Evolutionary conservation across 257 asterid genomes (phyloP).

Genomic region (Leptodermis oblonga): DNA sequence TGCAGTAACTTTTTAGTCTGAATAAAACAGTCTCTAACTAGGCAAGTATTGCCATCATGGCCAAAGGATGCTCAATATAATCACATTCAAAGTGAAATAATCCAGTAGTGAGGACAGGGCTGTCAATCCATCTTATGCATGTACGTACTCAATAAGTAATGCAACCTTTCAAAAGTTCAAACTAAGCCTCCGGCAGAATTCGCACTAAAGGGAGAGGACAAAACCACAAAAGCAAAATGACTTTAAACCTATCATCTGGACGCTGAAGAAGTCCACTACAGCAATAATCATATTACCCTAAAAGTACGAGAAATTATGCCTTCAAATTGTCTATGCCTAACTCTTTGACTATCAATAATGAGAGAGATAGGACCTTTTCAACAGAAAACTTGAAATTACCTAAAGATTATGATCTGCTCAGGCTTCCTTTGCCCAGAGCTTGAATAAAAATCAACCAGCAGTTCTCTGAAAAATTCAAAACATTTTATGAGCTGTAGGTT

Average conservation of each 20-base stretch:
- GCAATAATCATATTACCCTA: background rate
- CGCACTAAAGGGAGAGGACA: background rate
- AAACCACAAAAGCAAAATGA: background rate
- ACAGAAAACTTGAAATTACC: slow-evolving; percentile 26
- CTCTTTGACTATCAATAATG: too few relatives aligned
- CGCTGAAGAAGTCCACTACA: background rate
- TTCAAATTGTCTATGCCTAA: background rate
- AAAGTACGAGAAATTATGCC: background rate
- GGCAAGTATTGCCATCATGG: background rate
- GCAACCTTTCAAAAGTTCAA: too few relatives aligned
- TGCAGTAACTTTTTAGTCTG: background rate
- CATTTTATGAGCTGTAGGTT: background rate
- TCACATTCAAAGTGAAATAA: background rate
- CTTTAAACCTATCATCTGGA: background rate
- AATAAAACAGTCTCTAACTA: background rate
- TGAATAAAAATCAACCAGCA: slow-evolving; percentile 40
- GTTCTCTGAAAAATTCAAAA: slow-evolving; percentile 41
- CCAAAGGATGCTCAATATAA: background rate
- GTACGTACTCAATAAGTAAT: too few relatives aligned
- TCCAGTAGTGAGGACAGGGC: background rate
- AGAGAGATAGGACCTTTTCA: background rate
- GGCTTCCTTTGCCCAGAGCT: slow-evolving; percentile 45
- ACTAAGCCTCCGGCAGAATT: background rate
- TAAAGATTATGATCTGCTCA: slow-evolving; percentile 57
- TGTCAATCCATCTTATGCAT: background rate